Conservation (phyloP, 2,329 filamentous ascomycete species). For the Claviceps humidiphila region DNA sequence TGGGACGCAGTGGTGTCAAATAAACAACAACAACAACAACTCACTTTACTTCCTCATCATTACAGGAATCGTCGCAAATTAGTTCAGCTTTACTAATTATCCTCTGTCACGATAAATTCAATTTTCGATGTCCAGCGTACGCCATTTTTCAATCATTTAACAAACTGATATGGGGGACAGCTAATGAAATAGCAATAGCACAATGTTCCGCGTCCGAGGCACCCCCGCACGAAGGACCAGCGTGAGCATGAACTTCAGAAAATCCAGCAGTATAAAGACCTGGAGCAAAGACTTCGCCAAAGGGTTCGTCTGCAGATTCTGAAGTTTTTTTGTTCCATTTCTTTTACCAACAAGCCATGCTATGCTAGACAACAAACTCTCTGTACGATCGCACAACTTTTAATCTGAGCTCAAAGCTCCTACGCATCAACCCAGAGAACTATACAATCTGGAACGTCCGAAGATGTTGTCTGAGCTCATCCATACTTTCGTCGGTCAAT, state of each 20-base stretch:
- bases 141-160: neutral
- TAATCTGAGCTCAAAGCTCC: constrained; percentile 42
- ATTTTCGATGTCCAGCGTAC: constrained; percentile 1
- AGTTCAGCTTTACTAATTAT: no score
- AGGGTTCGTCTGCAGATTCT: constrained; percentile 1
- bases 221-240: constrained; percentile 48
- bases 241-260: constrained; percentile 54
- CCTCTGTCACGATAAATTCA: neutral
- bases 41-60: no score
- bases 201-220: constrained; percentile 56
- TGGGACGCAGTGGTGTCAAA: no score
- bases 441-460: constrained; percentile 88
- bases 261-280: constrained; percentile 56
- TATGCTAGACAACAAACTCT: neutral
- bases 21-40: no score
- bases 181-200: constrained; percentile 20
- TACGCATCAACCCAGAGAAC: constrained; percentile 72
- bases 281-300: constrained; percentile 49
- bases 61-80: no score
- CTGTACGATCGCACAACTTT: constrained; percentile 4
- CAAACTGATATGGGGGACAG: neutral
- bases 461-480: constrained; percentile 51
- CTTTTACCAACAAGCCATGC: neutral
- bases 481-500: neutral
- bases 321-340: neutral